A percentile compares a stretch with the other conserved stretches of the same genome.
Evolutionary conservation across 805 yeast species (phyloP).

Genomic region (Candida coquimbonensis): DNA sequence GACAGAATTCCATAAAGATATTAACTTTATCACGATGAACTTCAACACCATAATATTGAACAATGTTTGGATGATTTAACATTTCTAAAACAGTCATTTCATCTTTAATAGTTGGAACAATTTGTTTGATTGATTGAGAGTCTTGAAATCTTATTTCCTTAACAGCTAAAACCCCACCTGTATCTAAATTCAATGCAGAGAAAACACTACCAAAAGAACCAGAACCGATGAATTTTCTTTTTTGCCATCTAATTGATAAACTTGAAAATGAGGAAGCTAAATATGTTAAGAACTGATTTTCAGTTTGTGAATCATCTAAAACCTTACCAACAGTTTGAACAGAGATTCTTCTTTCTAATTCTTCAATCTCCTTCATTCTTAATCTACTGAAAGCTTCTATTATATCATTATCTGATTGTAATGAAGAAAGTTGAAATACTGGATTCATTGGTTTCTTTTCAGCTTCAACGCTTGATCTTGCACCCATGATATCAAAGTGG

Average conservation of each 20-base stretch:
- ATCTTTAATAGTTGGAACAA: constrained; percentile 85
- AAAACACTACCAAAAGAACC: constrained; percentile 94
- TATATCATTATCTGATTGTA: constrained; percentile 47
- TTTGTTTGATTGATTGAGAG: constrained; percentile 71
- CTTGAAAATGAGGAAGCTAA: constrained; percentile 86
- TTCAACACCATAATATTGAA: constrained; percentile 94
- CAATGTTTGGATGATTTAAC: constrained; percentile 93
- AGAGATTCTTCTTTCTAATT: constrained; percentile 45
- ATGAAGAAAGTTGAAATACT: constrained; percentile 32
- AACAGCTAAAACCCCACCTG: constrained; percentile 95
- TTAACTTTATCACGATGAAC: constrained; percentile 94
- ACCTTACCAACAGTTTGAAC: constrained; percentile 69
- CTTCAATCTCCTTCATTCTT: constrained; percentile 56
- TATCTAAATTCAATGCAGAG: constrained; percentile 86
- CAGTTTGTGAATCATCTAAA: constrained; percentile 78
- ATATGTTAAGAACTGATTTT: constrained; percentile 77
- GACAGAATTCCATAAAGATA: constrained; percentile 96
- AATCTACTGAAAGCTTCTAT: constrained; percentile 56
- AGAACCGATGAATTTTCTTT: constrained; percentile 87
- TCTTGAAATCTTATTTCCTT: constrained; percentile 92
- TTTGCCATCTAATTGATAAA: constrained; percentile 95
- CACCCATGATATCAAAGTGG: constrained; percentile 98
- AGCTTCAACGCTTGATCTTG: constrained; percentile 58
- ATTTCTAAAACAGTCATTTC: constrained; percentile 96
- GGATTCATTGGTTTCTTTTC: constrained; percentile 44